Evolutionary conservation across 176 grass and related monocot species (phyloP).

Genomic region (Carex parvula): DNA sequence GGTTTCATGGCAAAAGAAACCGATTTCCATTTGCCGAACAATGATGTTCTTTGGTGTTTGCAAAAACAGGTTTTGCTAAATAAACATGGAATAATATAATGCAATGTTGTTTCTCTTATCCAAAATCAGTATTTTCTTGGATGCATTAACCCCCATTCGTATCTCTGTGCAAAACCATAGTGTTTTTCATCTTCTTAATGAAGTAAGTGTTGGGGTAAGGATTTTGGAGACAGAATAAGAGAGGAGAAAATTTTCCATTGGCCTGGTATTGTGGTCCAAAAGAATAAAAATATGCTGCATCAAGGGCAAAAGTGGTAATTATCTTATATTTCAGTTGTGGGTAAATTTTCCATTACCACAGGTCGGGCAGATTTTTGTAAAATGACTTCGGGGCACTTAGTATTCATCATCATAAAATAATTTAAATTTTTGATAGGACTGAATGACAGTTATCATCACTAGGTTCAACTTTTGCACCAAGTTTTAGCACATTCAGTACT

Average conservation of each 20-base stretch:
- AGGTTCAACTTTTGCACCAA: background rate
- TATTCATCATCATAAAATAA: background rate
- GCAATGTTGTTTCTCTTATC: background rate
- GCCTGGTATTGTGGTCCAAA: background rate
- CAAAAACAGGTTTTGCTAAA: background rate
- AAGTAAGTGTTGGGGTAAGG: background rate
- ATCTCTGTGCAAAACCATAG: background rate
- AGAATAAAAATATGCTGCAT: background rate
- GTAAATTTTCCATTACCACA: background rate
- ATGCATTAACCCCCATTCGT: background rate
- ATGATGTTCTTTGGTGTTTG: background rate
- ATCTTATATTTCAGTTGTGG: background rate
- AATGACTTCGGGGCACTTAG: background rate
- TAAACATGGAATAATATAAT: background rate
- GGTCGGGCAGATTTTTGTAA: background rate
- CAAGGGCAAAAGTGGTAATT: background rate
- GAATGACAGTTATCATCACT: background rate
- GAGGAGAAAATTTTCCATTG: background rate
- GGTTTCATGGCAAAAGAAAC: background rate
- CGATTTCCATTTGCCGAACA: background rate
- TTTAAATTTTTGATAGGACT: background rate
- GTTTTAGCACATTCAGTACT: background rate
- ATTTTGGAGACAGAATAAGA: background rate
- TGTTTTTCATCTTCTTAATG: background rate
- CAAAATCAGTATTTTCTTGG: background rate